Evolutionary conservation across 2,329 filamentous ascomycete species (phyloP).

Genomic region (Colletotrichum tanaceti): DNA sequence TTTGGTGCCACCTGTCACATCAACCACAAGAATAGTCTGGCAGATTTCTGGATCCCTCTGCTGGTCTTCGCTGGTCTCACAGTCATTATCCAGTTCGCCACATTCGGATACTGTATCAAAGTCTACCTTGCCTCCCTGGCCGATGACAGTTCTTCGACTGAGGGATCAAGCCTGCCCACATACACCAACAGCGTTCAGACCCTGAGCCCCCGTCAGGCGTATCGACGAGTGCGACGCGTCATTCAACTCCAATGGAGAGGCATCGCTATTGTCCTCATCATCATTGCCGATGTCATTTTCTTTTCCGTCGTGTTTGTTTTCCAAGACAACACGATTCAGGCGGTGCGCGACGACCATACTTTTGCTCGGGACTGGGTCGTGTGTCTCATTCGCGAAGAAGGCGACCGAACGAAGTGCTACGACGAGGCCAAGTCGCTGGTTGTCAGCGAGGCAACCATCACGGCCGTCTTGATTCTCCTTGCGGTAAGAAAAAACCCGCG

Average conservation of each 20-base stretch:
- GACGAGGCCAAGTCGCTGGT: constrained; percentile 69
- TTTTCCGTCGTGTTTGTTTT: constrained; percentile 93
- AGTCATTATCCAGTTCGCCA: constrained; percentile 83
- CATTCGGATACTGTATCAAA: constrained; percentile 92
- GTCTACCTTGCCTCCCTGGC: constrained; percentile 89
- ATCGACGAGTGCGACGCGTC: constrained; percentile 85
- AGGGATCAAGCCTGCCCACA: constrained; percentile 77
- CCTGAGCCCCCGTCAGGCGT: constrained; percentile 86
- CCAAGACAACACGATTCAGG: constrained; percentile 78
- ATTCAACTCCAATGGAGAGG: constrained; percentile 95
- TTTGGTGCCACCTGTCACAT: constrained; percentile 95
- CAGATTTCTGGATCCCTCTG: constrained; percentile 90
- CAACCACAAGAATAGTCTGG: constrained; percentile 86
- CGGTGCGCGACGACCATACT: constrained; percentile 63
- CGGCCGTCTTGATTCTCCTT: constrained; percentile 84
- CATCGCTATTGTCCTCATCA: constrained; percentile 88
- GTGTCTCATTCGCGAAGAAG: constrained; percentile 72
- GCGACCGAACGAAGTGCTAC: constrained; percentile 76
- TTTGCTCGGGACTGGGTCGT: constrained; percentile 74
- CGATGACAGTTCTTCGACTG: constrained; percentile 77
- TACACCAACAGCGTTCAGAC: constrained; percentile 81
- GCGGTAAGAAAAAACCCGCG: constrained; percentile 67
- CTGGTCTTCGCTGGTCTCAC: constrained; percentile 81
- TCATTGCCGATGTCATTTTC: constrained; percentile 91
- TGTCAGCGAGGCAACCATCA: constrained; percentile 79